Evolutionary conservation across 768 basidiomycete genomes (phyloP), one percentile per base, ranked within the genome.

Genomic region (Amanita pallidorosea): DNA sequence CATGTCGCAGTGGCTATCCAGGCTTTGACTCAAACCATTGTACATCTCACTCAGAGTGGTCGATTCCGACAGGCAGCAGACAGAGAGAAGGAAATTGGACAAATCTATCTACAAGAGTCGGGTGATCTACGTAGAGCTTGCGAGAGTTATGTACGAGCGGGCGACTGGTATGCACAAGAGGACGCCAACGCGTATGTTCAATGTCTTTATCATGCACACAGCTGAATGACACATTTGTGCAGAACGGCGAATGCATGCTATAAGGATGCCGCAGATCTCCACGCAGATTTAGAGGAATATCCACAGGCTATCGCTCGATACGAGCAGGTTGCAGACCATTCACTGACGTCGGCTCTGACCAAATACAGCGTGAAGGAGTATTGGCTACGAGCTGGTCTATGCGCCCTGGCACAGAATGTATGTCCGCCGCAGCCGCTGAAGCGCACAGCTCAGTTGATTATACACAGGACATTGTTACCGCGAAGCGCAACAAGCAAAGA

Each of bases 311-410:
- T 97, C 58, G 73, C 81, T 54, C 83, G 83, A 53, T 99, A 95
- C 58, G 88, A 93, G 60, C 81, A 85, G 61, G 94, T 98, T 41
- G 95, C 92, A 4, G 75, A 85, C 55, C 83, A 87, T 61, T 88
- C 86, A 7, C 73, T 97, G 38, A 68, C 68, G 0, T 90, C 88
- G 17, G 72, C 84, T 7, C 68, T 98, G 58, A 98, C 96, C n/a
- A 93, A 92, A 66, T 99, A 97, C 70, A 92, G 88, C 55, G 96
- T 97, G 58, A 97, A 98, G 70, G 96, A 98, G 58, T 95, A 95
- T 61, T 98, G 93, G 91, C 73, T 98, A 33, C 76, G 83, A 58
- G 77, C 92, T 3, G 80, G 80, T 31, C 70, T 99, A 18, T 98
- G 96, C 63, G 87, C 87, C 13, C 71, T 97, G 50, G 95, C 93